Evolutionary conservation across 2,329 filamentous ascomycete genomes (phyloP), one percentile per base, ranked within the genome.

Genomic region (Trichoderma cornu-damae): DNA sequence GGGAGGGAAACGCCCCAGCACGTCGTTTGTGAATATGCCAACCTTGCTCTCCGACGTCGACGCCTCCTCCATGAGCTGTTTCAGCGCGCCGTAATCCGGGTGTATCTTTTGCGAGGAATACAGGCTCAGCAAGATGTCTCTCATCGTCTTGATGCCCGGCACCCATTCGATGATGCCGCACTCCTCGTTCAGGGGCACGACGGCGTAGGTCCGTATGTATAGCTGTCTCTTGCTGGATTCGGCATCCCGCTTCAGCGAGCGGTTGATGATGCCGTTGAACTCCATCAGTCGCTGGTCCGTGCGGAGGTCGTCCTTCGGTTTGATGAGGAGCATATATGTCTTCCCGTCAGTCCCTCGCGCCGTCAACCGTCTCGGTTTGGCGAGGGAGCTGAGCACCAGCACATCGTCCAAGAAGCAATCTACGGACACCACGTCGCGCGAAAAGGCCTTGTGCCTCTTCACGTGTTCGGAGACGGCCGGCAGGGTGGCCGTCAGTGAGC

Each of bases 141-240:
- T 86, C 68, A 97, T 82, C 2, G 94, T 95, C 70, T 93, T 95
- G 64, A 99, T 85, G 7, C 94, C 94, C 65, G 96, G 90, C 28
- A 99, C 91, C 94, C 94, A 99, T 74, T 99, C 94, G 64, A 99
- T 96, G 61, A 96, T 87, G 59, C 94, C 94, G 64, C 94, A 97
- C 73, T 97, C 93, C 73, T 99, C 95, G 69, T 96, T 97, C 47
- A 99, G 77, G 1, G 94, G 95, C 4, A 93, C 96, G 11, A 99
- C 95, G 6, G 90, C 91, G 66, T 99, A 99, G 0, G 94, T 99
- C 68, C 92, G 91, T 72, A 99, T 96, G 70, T 96, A 96, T 56
- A 99, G 80, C 62, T 94, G 89, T 14, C 94, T 84, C 69, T 90
- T 88, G 71, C 89, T 95, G 14, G 91, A 89, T 68, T 96, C 92